Conservation (phyloP, 176 grass and related monocot species). For the Saccharum spontaneum region DNA sequence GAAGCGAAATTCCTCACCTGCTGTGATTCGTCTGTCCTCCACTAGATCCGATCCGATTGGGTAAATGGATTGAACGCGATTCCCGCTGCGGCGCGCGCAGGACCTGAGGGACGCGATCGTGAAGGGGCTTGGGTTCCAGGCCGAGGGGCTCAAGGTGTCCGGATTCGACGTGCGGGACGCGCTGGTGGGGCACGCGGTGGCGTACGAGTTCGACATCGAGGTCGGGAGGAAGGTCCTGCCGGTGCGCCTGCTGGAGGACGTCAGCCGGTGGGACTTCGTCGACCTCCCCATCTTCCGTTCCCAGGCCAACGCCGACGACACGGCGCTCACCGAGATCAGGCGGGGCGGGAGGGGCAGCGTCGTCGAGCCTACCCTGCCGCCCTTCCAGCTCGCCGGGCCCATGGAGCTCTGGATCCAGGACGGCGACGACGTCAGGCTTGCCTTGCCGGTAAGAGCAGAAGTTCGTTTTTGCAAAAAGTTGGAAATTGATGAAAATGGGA, state of each 20-base stretch:
- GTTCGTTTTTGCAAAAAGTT: not conserved
- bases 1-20: not conserved
- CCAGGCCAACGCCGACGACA: conserved; percentile 49
- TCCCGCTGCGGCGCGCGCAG: conserved; percentile 24
- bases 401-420: conserved; percentile 95
- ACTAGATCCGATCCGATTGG: not conserved
- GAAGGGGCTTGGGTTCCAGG: conserved; percentile 65
- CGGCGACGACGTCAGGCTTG: conserved; percentile 75
- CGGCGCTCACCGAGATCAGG: conserved; percentile 59
- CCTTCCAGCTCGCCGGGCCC: conserved; percentile 83
- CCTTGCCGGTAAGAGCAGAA: conserved; percentile 62
- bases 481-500: not conserved
- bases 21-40: not conserved
- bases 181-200: conserved; percentile 74
- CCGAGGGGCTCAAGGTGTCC: conserved; percentile 73
- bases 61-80: not conserved
- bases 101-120: conserved; percentile 83
- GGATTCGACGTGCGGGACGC: conserved; percentile 86
- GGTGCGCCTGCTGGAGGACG: conserved; percentile 79
- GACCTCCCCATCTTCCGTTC: conserved; percentile 65
- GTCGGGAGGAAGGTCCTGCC: conserved; percentile 72
- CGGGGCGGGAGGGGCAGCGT: conserved; percentile 16
- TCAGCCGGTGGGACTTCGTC: conserved; percentile 78
- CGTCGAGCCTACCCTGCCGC: conserved; percentile 48
- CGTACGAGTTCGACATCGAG: conserved; percentile 86